Base-by-base conservation (phyloP, 2,329 filamentous ascomycete species). In the Pseudocercospora crystallina region DNA sequence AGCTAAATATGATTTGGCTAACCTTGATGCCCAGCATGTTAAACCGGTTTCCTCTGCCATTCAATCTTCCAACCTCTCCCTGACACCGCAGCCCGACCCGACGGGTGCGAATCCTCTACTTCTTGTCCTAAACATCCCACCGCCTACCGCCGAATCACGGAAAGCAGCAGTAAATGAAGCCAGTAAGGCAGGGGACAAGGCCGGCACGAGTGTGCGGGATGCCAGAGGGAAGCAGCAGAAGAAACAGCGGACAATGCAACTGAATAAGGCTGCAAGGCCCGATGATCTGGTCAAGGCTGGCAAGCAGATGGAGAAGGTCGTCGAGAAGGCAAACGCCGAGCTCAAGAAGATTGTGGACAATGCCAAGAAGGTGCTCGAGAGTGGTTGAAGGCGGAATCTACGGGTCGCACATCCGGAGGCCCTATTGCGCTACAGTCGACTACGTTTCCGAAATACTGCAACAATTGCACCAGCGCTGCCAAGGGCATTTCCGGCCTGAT, bases 131-230 rank as follows among this genome's bases (percentile, higher is more conserved):
- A 76, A 78, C 14, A 75, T 83, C 17, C 80, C 80, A 1, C 78
- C 80, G 5, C 79, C 80, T 0, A 83, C 80, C 0, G 80, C 78
- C 43, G 80, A 82, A 56, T 74, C 75, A n/a, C 73, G 66, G 13
- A 56, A 59, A 47, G 58, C 56, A 10, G 60, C 51, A 10, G 59
- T 65, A 2, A 50, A 51, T 11, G 63, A 66, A 49, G 64, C 76
- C 8, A 61, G 62, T 5, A 73, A 73, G 54, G 72, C 72, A 5
- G 68, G 71, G 3, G 73, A 76, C 46, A 67, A 67, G 14, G 76
- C 75, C 1, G 66, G 69, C 43, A 69, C 65, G 36, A 65, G 57
- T 37, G 66, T 78, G 32, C 67, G 73, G 35, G 71, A 71, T 53
- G 76, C 74, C 14, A 63, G 76, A 40, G 69, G 70, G 26, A 71